Base-by-base conservation (phyloP, 2,329 filamentous ascomycete genomes). In the Fonsecaea pedrosoi region DNA sequence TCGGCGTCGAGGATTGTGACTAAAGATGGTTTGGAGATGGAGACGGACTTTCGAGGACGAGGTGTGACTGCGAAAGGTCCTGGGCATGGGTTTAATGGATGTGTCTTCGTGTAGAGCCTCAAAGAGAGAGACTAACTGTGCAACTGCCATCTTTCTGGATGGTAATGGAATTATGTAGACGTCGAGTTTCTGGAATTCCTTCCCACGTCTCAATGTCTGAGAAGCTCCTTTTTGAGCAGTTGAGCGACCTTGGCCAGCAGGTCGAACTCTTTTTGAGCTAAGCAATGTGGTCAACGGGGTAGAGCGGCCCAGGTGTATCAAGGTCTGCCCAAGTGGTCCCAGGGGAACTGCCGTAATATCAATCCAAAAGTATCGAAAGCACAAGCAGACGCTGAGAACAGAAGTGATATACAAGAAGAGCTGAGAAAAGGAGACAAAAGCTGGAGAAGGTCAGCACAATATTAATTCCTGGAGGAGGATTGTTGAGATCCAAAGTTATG, bases 61-160 rank as follows among this genome's bases (percentile, higher is more conserved):
- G 38, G 68, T 59, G 15, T 60, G 66, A 25, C 56, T 65, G 40
- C 59, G 62, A 61, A 69, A 62, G 66, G 65, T 69, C 30, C 65
- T 71, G 63, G 57, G 30, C 30, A 61, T 45, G 30, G 57, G 42
- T 67, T 70, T 67, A 65, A 68, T 62, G 50, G 56, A 65, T 60
- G 68, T 30, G 53, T 67, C 59, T 37, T 65, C 30, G 50, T 70
- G 38, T 13, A 69, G 59, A 25, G 65, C 37, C 66, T 71, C 68
- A 60, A 69, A 70, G 35, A 69, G 66, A 54, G 54, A 64, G 62
- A 71, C 68, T 62, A 70, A 69, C 61, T 70, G 66, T 66, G 66
- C 66, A 64, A 71, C 70, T 12, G 66, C 64, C 70, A 71, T 71
- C n/a, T 42, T 25, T 18, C 5, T 30, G 35, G 13, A 60, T 32